phyloP scores from a whole-genome alignment of 2,329 filamentous ascomycete species.

The Purpureocillium lavendulum region DNA sequence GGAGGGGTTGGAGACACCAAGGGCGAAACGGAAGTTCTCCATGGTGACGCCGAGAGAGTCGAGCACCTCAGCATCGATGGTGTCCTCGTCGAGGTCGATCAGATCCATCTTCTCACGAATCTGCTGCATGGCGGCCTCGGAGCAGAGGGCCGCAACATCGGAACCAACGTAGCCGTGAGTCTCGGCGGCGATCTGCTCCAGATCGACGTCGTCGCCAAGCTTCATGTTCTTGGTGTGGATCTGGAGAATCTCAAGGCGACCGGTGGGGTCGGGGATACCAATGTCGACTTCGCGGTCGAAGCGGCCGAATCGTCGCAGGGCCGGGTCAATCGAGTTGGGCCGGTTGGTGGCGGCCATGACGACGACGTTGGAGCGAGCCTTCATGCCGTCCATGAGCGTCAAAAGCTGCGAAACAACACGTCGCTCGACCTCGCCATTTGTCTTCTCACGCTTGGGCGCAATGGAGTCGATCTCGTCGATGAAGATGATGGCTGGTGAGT shows the following conservation, averaged over 20 bases:
- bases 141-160: constrained; percentile 95
- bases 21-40: constrained; percentile 99
- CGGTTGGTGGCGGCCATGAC: constrained; percentile 99
- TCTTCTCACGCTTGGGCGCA: constrained; percentile 99
- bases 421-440: constrained; percentile 96
- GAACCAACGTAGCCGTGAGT: constrained; percentile 99
- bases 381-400: constrained; percentile 99
- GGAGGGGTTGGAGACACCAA: constrained; percentile 96
- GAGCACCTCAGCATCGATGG: constrained; percentile 95
- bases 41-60: constrained; percentile 98
- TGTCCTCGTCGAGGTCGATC: constrained; percentile 97
- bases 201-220: constrained; percentile 89
- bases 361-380: constrained; percentile 95
- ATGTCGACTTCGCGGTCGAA: constrained; percentile 99
- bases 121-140: constrained; percentile 98
- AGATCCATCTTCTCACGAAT: constrained; percentile 99
- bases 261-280: constrained; percentile 93
- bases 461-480: constrained; percentile 99
- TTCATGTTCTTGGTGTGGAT: constrained; percentile 99
- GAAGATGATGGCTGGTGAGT: constrained; percentile 98
- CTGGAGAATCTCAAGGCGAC: constrained; percentile 95
- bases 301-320: constrained; percentile 93
- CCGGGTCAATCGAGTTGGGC: constrained; percentile 97
- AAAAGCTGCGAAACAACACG: constrained; percentile 93
- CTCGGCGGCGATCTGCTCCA: constrained; percentile 93